A percentile compares a stretch with the other conserved stretches of the same genome.
Evolutionary conservation across 169 alveolate species (phyloP).

Genomic region (Plasmodium gaboni): DNA sequence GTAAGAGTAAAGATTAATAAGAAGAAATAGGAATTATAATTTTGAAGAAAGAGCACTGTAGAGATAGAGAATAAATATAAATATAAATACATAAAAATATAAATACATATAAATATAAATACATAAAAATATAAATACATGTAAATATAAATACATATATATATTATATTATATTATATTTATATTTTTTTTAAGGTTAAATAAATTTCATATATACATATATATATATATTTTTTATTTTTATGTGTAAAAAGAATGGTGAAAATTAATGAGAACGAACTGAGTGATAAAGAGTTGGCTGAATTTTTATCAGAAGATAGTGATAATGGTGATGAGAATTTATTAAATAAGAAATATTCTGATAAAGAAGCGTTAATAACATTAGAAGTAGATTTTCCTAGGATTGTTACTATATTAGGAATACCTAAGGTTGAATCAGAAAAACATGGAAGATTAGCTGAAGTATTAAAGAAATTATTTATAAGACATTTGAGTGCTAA

Average conservation of each 20-base stretch:
- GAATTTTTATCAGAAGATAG: slow-evolving; percentile 81
- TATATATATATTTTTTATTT: background rate
- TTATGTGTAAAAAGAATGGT: slow-evolving; percentile 61
- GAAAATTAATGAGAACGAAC: slow-evolving; percentile 72
- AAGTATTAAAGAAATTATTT: slow-evolving; percentile 77
- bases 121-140: no score
- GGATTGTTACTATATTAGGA: slow-evolving; percentile 77
- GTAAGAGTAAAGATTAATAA: no score
- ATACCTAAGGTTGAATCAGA: slow-evolving; percentile 80
- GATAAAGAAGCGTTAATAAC: slow-evolving; percentile 80
- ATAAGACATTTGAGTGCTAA: slow-evolving; percentile 76
- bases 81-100: no score
- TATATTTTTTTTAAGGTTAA: background rate
- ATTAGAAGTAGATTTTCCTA: slow-evolving; percentile 77
- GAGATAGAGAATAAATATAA: no score
- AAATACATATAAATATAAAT: no score
- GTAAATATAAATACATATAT: no score
- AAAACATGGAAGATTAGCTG: slow-evolving; percentile 79
- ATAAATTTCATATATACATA: background rate
- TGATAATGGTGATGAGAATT: slow-evolving; percentile 78
- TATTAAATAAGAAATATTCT: slow-evolving; percentile 76
- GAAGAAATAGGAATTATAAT: no score
- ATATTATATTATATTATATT: no score
- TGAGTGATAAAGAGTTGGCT: slow-evolving; percentile 76
- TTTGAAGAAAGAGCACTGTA: no score